Evolutionary conservation across 257 asterid genomes (phyloP).

Genomic region (Scutellaria barbata): DNA sequence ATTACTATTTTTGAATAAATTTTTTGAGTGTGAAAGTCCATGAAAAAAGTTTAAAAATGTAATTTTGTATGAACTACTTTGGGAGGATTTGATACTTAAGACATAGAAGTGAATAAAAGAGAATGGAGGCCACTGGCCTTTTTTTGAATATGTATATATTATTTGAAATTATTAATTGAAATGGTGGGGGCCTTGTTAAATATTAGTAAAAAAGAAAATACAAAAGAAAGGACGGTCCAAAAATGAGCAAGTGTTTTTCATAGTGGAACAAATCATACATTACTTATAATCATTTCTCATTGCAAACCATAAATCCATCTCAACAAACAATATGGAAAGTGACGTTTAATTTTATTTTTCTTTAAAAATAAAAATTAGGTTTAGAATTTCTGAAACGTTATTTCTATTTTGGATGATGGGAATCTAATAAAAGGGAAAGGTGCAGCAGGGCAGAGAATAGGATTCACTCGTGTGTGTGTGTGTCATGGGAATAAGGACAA

Average conservation of each 20-base stretch:
- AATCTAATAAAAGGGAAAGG: constrained; percentile 47
- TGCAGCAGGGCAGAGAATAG: constrained; percentile 40
- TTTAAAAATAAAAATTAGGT: too few relatives aligned
- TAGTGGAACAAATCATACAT: constrained; percentile 26
- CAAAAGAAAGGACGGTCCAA: constrained; percentile 52
- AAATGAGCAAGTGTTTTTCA: constrained; percentile 60
- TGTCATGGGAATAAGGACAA: constrained; percentile 49
- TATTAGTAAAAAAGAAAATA: constrained; percentile 5
- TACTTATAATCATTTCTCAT: neutral
- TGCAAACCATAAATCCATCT: constrained; percentile 15
- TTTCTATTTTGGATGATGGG: constrained; percentile 24
- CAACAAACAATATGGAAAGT: constrained; percentile 17
- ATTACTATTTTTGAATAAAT: too few relatives aligned
- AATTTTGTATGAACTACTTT: too few relatives aligned
- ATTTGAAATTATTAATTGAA: neutral
- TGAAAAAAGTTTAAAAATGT: too few relatives aligned
- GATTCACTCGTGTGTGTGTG: constrained; percentile 59
- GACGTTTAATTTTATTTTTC: neutral
- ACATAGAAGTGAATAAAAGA: neutral
- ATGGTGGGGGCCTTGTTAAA: constrained; percentile 32
- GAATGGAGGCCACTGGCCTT: constrained; percentile 28
- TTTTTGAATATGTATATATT: neutral
- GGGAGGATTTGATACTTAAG: too few relatives aligned
- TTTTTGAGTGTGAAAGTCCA: too few relatives aligned
- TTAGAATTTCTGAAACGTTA: too few relatives aligned